Base-by-base conservation (phyloP, 257 asterid genomes). In the Gentiana dahurica region DNA sequence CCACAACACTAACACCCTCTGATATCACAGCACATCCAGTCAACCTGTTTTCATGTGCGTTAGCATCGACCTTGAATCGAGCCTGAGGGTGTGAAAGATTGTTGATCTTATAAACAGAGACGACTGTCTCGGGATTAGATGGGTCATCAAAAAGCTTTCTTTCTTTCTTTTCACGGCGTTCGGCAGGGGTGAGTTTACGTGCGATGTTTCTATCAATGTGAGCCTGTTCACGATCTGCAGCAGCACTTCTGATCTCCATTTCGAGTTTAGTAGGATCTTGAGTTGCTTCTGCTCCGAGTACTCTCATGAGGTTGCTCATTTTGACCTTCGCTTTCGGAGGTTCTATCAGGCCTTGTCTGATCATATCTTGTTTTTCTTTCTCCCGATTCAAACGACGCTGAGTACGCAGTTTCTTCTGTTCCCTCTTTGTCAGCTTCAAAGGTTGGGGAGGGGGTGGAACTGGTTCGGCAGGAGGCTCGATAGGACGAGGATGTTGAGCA, bases 401-500 rank as follows among this genome's bases (percentile, higher is more conserved):
- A 8, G 99, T 92, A 49, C 95, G 87, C 2, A 92, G 86, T 68
- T 92, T 92, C 89, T 85, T 92, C 81, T 88, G 97, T 73, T 92
- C 99, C 69, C 75, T 85, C 65, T 85, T 85, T 45, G 97, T 92
- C 35, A 92, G 81, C 79, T 83, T 92, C 71, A 85, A 54, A 48
- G 99, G 99, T 54, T 92, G 99, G 39, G 99, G 97, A 49, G 95
- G 95, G 35, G 99, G 99, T 10, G 91, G 97, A 52, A 81, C 74
- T 10, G 95, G 72, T 60, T 92, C 95, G 48, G 83, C 87, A 36
- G 95, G 97, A 51, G 99, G 97, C 52, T 88, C 95, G 8, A 92
- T 85, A 6, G 99, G 97, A 9, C 87, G 73, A 46, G 99, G 97
- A 70, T 92, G 97, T 58, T 92, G 84, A 10, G 88, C 75, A 68